Evolutionary conservation across 352 stramenopile genomes (phyloP).

Genomic region (Globisporangium nagaii): DNA sequence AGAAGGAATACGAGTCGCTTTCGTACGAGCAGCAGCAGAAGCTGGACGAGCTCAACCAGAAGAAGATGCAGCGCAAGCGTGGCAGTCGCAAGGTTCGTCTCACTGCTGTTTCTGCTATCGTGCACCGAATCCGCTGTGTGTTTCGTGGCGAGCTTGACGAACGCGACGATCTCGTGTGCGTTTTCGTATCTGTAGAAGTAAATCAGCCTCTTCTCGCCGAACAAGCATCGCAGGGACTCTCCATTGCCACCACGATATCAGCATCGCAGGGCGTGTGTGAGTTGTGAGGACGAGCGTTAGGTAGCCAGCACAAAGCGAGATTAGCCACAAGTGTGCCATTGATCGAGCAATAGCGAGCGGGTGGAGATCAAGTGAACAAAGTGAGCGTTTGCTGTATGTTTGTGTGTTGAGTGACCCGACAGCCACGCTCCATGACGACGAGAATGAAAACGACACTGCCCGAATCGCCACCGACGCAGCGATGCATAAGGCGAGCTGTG

Average conservation of each 20-base stretch:
- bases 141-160: background rate
- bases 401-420: too few species aligned
- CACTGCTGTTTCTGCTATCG: background rate
- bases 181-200: background rate
- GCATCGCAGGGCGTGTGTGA: background rate
- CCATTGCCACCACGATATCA: background rate
- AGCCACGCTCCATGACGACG: too few species aligned
- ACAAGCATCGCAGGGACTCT: background rate
- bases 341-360: too few species aligned
- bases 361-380: too few species aligned
- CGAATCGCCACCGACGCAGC: too few species aligned
- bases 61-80: constrained; percentile 65
- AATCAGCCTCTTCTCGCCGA: background rate
- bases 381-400: too few species aligned
- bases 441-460: too few species aligned
- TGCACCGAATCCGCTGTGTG: background rate
- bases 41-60: constrained; percentile 65
- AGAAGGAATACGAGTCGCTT: constrained; percentile 69
- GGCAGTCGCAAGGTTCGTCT: constrained; percentile 49
- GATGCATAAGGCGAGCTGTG: too few species aligned
- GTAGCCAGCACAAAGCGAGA: background rate
- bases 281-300: background rate
- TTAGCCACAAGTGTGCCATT: too few species aligned
- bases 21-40: constrained; percentile 82
- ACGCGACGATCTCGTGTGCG: background rate